Evolutionary conservation across 345 rosid species (phyloP).

Genomic region (Euphorbia tirucalli): DNA sequence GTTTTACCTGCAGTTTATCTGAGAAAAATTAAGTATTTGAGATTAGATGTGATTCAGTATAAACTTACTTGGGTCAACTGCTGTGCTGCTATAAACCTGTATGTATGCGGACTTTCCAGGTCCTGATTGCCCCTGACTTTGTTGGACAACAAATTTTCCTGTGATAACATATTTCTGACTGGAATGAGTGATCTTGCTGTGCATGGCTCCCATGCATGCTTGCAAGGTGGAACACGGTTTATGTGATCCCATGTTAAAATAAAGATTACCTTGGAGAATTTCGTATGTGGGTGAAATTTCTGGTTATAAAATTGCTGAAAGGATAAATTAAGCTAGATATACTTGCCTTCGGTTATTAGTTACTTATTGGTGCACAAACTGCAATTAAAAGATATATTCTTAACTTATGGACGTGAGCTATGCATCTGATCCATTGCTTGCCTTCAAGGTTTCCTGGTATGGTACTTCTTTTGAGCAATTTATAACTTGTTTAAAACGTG

Average conservation of each 20-base stretch:
- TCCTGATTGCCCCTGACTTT: conserved; percentile 37
- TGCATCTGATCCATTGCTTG: conserved; percentile 48
- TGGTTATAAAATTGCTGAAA: not conserved
- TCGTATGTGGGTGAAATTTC: not conserved
- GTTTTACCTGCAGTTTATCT: not conserved
- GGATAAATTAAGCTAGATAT: not conserved
- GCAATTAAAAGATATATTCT: conserved; percentile 5
- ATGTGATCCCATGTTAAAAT: conserved; percentile 13
- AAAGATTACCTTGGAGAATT: not conserved
- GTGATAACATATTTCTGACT: conserved; percentile 21
- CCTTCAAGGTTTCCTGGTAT: conserved; percentile 24
- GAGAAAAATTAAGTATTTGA: not conserved
- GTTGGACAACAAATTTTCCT: conserved; percentile 38
- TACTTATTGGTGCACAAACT: not conserved
- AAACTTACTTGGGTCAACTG: conserved; percentile 48
- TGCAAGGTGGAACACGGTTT: conserved; percentile 8
- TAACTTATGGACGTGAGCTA: conserved; percentile 23
- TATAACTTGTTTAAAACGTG: not conserved
- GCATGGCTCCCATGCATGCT: conserved; percentile 3
- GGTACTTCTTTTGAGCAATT: conserved; percentile 1
- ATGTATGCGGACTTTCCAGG: conserved; percentile 51
- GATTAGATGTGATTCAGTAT: not conserved
- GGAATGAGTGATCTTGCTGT: conserved; percentile 13
- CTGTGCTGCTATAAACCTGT: conserved; percentile 40
- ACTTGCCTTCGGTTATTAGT: not conserved